Conservation (phyloP, 345 rosid species). For the Clausena lansium region DNA sequence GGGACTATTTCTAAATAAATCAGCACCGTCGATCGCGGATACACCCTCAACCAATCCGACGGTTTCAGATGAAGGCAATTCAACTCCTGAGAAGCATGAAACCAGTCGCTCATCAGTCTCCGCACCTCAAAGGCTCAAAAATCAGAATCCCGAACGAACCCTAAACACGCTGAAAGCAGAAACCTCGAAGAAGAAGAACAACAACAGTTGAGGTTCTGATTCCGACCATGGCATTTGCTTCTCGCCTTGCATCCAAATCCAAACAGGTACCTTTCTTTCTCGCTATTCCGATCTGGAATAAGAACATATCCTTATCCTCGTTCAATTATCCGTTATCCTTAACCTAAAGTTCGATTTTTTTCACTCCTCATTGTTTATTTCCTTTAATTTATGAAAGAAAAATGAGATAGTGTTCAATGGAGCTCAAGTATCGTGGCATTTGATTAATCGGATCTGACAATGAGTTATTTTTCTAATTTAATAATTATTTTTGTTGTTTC, state of each 20-base stretch:
- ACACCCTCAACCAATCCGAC: not conserved
- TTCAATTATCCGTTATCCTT: not conserved
- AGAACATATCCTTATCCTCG: not conserved
- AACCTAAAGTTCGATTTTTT: not conserved
- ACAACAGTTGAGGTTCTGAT: not conserved
- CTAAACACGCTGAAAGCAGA: not conserved
- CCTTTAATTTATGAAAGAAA: not conserved
- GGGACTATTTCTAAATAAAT: not conserved
- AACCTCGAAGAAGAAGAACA: not conserved
- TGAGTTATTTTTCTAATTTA: not conserved
- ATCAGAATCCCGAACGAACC: slow-evolving; percentile 9
- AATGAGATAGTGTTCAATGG: not conserved
- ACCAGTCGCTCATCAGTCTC: not conserved
- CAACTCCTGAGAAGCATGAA: not conserved
- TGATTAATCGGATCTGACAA: slow-evolving; percentile 8
- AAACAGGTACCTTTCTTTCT: slow-evolving; percentile 52
- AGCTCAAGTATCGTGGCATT: not conserved
- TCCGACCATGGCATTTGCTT: slow-evolving; percentile 61
- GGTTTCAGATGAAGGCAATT: not conserved
- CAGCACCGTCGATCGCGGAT: not conserved
- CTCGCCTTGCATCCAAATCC: slow-evolving; percentile 72
- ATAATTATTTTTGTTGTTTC: not conserved
- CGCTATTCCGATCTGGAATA: slow-evolving; percentile 10
- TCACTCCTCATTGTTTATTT: not conserved
- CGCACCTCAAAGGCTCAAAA: not conserved